Conservation (phyloP, 305 asterid species). For the Fraxinus greggii region DNA sequence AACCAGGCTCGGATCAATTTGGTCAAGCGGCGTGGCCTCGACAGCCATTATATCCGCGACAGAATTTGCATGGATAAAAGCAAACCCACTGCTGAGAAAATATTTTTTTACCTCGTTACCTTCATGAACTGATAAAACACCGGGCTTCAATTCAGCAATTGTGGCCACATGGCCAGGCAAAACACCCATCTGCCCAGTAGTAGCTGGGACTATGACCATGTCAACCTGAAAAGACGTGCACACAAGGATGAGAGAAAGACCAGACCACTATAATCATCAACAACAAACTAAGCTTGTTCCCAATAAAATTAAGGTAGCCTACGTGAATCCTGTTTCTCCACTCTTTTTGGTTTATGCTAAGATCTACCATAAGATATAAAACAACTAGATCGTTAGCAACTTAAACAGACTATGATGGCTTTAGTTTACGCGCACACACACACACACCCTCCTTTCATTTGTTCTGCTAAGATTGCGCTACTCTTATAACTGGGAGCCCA, state of each 20-base stretch:
- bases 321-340: not conserved
- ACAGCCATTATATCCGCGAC: constrained; percentile 18
- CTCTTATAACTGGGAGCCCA: not conserved
- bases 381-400: not conserved
- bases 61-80: constrained; percentile 22
- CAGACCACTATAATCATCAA: not conserved
- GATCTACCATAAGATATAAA: not conserved
- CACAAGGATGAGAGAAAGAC: not conserved
- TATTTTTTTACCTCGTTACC: constrained; percentile 70
- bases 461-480: not conserved
- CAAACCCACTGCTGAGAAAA: constrained; percentile 38
- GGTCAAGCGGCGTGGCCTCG: constrained; percentile 55
- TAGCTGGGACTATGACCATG: constrained; percentile 85
- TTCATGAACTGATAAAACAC: constrained; percentile 69
- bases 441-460: not conserved
- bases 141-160: constrained; percentile 83
- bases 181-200: constrained; percentile 94
- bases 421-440: not conserved
- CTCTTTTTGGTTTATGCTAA: not conserved
- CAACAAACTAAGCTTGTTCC: not conserved
- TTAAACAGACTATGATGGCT: not conserved
- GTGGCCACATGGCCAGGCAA: constrained; percentile 91
- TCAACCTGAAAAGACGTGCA: constrained; percentile 55
- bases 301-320: not conserved
- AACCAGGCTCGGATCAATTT: constrained; percentile 55